These are phyloP conservation scores for Blastobotrys americana DNA, from an alignment of 805 yeast genomes.

Conservation along the genomic window DNA sequence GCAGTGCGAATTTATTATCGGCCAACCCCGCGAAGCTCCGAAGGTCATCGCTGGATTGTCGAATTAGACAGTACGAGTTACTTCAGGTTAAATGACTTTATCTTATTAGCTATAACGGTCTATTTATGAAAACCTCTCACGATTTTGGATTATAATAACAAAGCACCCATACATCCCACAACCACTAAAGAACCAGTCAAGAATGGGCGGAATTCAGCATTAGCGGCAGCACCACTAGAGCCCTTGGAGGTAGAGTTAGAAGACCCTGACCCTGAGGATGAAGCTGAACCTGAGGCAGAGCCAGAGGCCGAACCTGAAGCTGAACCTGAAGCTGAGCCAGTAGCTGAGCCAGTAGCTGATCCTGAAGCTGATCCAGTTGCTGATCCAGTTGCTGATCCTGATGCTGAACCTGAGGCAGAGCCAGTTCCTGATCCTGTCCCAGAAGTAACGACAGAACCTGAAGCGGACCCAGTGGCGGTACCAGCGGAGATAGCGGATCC, in stretches of 20 bases:
- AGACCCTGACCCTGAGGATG: not conserved
- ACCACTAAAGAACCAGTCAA: not conserved
- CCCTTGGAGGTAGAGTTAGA: not conserved
- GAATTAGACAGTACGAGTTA: too few relatives aligned
- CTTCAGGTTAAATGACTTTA: too few relatives aligned
- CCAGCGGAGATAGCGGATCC: not conserved
- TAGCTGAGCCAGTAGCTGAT: not conserved
- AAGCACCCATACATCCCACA: not conserved
- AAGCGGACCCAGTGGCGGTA: not conserved
- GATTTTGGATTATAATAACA: too few relatives aligned
- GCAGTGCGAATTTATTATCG: too few relatives aligned
- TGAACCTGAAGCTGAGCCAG: not conserved
- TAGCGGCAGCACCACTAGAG: not conserved
- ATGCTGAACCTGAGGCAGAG: not conserved
- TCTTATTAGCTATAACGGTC: too few relatives aligned
- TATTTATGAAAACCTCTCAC: too few relatives aligned
- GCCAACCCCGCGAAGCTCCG: too few relatives aligned
- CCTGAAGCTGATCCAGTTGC: not conserved
- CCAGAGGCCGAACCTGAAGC: not conserved
- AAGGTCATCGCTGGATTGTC: too few relatives aligned
- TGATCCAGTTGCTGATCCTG: not conserved
- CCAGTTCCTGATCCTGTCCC: not conserved
- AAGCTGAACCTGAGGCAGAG: not conserved
- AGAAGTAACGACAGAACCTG: not conserved
- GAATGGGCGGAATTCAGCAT: not conserved